These are phyloP conservation scores for Corchorus olitorius DNA, from an alignment of 345 rosid species.

Conservation along the genomic window DNA sequence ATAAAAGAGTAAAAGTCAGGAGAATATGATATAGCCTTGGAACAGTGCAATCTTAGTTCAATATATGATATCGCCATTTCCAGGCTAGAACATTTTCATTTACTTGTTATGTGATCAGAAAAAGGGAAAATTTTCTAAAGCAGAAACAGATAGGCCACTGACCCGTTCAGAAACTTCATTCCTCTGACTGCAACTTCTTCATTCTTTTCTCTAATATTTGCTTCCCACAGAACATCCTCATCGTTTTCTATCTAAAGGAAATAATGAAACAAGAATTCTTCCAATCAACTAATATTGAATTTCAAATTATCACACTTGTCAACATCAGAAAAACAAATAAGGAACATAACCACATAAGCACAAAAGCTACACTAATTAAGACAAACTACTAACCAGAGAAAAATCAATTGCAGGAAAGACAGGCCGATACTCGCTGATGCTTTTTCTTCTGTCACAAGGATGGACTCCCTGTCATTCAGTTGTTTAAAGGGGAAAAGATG, in stretches of 20 bases:
- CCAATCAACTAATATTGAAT: not conserved
- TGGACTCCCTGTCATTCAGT: slow-evolving; percentile 63
- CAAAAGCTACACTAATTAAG: not conserved
- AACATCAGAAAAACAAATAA: not conserved
- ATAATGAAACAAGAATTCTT: slow-evolving; percentile 4
- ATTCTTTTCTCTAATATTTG: slow-evolving; percentile 56
- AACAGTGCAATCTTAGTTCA: not conserved
- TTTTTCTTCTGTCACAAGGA: slow-evolving; percentile 84
- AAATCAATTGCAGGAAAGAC: slow-evolving; percentile 80
- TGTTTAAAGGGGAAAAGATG: not conserved
- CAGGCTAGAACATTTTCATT: not conserved
- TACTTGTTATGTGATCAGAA: not conserved
- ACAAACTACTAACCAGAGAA: slow-evolving; percentile 58
- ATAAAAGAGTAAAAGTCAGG: not conserved
- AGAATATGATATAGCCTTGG: not conserved
- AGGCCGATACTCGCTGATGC: slow-evolving; percentile 52
- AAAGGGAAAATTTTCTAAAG: not conserved
- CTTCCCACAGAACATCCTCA: slow-evolving; percentile 54
- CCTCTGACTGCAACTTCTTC: slow-evolving; percentile 73
- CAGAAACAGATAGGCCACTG: slow-evolving; percentile 7
- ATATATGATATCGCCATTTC: not conserved
- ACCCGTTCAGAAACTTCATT: slow-evolving; percentile 70
- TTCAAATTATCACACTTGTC: not conserved
- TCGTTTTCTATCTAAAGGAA: slow-evolving; percentile 56
- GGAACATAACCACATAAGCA: not conserved